These are phyloP conservation scores for Trypanosomatidae sp. DNA, from an alignment of 208 protist genomes.

Conservation along the genomic window DNA sequence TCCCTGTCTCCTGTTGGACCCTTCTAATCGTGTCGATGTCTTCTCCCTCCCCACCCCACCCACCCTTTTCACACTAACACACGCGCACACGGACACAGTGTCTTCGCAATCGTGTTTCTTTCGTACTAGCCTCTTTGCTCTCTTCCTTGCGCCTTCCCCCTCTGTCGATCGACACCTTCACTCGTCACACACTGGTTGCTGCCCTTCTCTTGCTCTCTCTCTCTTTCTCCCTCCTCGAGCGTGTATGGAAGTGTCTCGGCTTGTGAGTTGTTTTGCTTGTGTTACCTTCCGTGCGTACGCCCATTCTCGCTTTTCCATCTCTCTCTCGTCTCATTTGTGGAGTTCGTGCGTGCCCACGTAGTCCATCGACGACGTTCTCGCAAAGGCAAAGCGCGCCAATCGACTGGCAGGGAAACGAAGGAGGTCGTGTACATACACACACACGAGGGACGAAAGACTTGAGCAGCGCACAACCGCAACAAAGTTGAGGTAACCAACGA, in stretches of 20 bases:
- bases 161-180: neutral
- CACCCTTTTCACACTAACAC: neutral
- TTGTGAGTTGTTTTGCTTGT: neutral
- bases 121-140: neutral
- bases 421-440: neutral
- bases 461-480: neutral
- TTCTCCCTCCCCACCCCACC: neutral
- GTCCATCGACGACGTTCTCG: neutral
- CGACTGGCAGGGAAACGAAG: neutral
- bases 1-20: neutral
- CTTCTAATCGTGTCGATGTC: neutral
- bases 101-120: neutral
- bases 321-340: neutral
- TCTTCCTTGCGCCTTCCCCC: neutral
- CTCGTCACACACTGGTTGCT: neutral
- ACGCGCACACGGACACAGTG: slow-evolving; percentile 1
- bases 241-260: neutral
- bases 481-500: neutral
- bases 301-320: neutral
- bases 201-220: neutral
- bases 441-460: neutral
- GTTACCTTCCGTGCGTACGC: neutral
- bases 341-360: neutral
- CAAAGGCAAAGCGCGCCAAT: neutral
- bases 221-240: neutral